Evolutionary conservation across 108 stramenopile genomes (phyloP).

Genomic region (Pseudonitzschia multiseries): DNA sequence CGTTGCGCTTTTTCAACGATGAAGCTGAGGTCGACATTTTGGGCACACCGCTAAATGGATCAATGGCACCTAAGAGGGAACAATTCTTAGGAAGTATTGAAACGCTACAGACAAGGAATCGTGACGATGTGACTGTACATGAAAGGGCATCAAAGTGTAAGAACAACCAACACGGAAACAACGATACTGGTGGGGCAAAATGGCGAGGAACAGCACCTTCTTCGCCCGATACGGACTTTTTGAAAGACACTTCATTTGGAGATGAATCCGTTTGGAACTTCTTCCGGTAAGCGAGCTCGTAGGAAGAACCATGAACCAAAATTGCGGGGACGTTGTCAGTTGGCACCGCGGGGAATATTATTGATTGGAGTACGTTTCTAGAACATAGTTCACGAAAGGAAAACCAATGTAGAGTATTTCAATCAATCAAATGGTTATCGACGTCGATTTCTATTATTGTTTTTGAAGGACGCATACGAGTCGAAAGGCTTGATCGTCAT

Average conservation of each 20-base stretch:
- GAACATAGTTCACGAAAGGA: no score
- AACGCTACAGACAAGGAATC: background rate
- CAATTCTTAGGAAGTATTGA: background rate
- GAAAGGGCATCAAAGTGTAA: background rate
- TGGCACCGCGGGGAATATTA: background rate
- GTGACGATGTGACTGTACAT: background rate
- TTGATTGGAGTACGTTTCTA: no score
- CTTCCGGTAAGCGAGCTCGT: background rate
- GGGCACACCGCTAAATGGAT: background rate
- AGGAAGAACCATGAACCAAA: background rate
- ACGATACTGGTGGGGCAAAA: background rate
- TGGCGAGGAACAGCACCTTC: background rate
- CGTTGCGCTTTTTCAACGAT: background rate
- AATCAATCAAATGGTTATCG: background rate
- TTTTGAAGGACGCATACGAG: slow-evolving; percentile 77
- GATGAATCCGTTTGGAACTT: background rate
- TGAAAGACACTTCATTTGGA: background rate
- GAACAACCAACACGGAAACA: background rate
- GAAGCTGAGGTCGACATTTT: background rate
- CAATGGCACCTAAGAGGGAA: background rate
- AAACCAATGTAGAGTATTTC: background rate
- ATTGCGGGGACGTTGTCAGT: background rate
- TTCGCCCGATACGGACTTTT: slow-evolving; percentile 5
- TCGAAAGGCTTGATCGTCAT: slow-evolving; percentile 76
- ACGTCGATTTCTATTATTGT: background rate